Evolutionary conservation across 2,329 filamentous ascomycete species (phyloP), one percentile per base, ranked within the genome.

Genomic region (Penicillium rolfsii): DNA sequence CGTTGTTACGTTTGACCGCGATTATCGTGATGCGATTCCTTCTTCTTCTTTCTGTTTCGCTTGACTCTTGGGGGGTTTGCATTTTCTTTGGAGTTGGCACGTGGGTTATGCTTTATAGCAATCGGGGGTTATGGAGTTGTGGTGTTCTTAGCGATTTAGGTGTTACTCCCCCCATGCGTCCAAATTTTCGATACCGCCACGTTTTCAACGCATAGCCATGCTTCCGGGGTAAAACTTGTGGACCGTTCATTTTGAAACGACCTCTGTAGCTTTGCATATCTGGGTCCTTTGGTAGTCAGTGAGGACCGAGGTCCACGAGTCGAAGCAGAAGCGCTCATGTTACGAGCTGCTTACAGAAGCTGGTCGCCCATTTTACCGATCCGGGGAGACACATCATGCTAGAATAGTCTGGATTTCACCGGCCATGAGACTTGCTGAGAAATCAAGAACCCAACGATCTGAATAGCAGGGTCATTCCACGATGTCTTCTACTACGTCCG

Each of bases 81-180:
- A 59, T 65, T 48, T n/a, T 45, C 46, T 35, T 28, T 53, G 57
- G 64, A 62, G 62, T 50, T 55, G 49, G 38, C 48, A 16, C 16
- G 38, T 22, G 4, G 28, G 22, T 35, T 50, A 4, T 22, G 16
- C 4, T n/a, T 4, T 48, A 12, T 26, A 24, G 28, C 22, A 35
- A 19, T 19, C 9, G 28, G 11, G 12, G 30, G 28, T 35, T 7
- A 50, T 22, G 48, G 30, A 50, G 30, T 50, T 50, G 35, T 50
- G 16, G 28, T 8, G 22, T 35, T 2, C 6, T 50, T 35, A 50
- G 48, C 48, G 48, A 50, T 16, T 35, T 35, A 9, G 28, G n/a
- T 35, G n/a, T 12, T 12, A 12, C 35, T 35, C 30, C 11, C 28
- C n/a, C 48, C 4, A 12, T 5, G 28, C 26, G 19, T 50, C 35